Evolutionary conservation across 2,329 filamentous ascomycete genomes (phyloP).

Genomic region (Aspergillus sp.): DNA sequence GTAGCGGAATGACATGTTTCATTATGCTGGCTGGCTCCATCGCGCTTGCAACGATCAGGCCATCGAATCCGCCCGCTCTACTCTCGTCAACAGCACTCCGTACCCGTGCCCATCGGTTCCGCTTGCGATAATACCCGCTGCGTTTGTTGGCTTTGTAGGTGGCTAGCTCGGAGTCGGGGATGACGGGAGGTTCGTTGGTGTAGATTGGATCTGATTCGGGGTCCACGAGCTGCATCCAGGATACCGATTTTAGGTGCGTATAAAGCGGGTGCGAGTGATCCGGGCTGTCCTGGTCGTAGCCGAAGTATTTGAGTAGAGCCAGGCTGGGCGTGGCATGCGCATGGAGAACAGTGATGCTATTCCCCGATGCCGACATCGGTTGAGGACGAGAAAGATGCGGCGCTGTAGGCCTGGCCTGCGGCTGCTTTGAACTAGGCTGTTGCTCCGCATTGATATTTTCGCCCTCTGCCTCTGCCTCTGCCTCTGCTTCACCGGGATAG

Average conservation of each 20-base stretch:
- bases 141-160: constrained; percentile 73
- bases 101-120: constrained; percentile 67
- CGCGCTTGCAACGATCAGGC: constrained; percentile 68
- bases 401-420: constrained; percentile 9
- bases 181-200: constrained; percentile 50
- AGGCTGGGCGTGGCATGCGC: constrained; percentile 73
- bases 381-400: constrained; percentile 19
- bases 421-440: constrained; percentile 6
- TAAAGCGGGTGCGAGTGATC: constrained; percentile 65
- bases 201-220: constrained; percentile 70
- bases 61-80: constrained; percentile 67
- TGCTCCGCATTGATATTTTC: too few species aligned
- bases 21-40: constrained; percentile 76
- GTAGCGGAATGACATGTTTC: constrained; percentile 64
- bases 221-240: constrained; percentile 82
- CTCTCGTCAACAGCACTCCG: constrained; percentile 65
- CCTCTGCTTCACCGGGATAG: constrained; percentile 37
- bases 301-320: constrained; percentile 78
- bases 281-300: constrained; percentile 62
- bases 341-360: constrained; percentile 52
- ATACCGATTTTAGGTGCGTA: constrained; percentile 70
- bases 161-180: constrained; percentile 53
- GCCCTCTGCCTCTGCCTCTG: constrained; percentile 17
- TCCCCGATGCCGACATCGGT: constrained; percentile 40
- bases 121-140: constrained; percentile 80